Conservation (phyloP, 208 protist genomes). For the Trypanosoma vivax region DNA sequence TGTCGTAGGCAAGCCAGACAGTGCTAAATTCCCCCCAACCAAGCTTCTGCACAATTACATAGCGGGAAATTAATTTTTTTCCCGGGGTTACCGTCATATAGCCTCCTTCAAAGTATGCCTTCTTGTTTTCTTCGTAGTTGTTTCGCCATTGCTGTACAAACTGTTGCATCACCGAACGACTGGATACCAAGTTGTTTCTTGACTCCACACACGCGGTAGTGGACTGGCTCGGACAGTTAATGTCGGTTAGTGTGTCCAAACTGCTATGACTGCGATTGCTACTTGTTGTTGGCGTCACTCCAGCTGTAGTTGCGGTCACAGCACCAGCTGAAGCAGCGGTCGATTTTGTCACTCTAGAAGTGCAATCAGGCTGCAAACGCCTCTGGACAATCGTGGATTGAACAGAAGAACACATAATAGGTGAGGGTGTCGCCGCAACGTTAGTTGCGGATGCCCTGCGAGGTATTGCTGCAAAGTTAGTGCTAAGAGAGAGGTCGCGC, state of each 20-base stretch:
- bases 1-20: constrained; percentile 84
- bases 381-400: constrained; percentile 2
- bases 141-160: constrained; percentile 57
- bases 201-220: neutral
- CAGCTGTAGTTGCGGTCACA: constrained; percentile 5
- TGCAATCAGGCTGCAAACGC: neutral
- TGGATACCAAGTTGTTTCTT: constrained; percentile 17
- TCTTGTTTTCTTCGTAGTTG: constrained; percentile 47
- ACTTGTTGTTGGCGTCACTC: constrained; percentile 7
- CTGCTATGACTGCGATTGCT: constrained; percentile 12
- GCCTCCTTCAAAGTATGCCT: constrained; percentile 62
- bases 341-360: neutral
- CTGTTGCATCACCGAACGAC: constrained; percentile 21
- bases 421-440: neutral
- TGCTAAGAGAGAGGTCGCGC: constrained; percentile 11
- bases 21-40: constrained; percentile 88
- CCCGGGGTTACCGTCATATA: constrained; percentile 65
- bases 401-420: constrained; percentile 9
- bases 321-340: neutral
- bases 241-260: constrained; percentile 4
- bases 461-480: neutral
- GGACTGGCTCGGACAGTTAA: neutral
- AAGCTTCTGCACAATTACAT: constrained; percentile 77
- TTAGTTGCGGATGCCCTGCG: neutral
- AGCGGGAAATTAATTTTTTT: constrained; percentile 61